phyloP scores from a whole-genome alignment of 75 land plant species.

The Gnetum montanum region DNA sequence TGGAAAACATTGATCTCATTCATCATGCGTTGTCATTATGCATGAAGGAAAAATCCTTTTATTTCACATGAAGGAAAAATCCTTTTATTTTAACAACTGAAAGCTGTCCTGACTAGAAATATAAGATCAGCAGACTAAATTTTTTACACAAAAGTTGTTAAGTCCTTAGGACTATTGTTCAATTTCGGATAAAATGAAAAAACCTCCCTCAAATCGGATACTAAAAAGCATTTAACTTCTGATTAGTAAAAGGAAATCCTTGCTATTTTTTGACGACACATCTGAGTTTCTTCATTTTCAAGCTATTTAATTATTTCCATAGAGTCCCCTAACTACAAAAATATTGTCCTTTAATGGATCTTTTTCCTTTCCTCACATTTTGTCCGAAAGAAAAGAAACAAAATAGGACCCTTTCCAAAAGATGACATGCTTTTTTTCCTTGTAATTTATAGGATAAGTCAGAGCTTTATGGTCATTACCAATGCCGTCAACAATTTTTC shows the following conservation, averaged over 20 bases:
- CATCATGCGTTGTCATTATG: not conserved
- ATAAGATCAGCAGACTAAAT: not conserved
- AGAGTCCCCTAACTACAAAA: not conserved
- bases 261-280: not conserved
- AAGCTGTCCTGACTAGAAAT: not conserved
- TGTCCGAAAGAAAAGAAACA: not conserved
- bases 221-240: not conserved
- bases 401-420: no score
- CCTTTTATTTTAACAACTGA: not conserved
- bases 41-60: not conserved
- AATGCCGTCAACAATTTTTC: not conserved
- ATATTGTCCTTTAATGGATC: not conserved
- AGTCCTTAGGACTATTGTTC: not conserved
- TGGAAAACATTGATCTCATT: not conserved
- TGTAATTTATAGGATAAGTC: not conserved
- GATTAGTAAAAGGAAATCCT: conserved; percentile 1
- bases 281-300: not conserved
- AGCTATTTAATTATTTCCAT: not conserved
- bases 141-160: not conserved
- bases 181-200: not conserved
- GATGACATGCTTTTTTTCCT: no score
- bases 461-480: not conserved
- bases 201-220: not conserved
- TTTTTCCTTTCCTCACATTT: not conserved
- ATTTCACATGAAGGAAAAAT: not conserved